A percentile compares a stretch with the other conserved stretches of the same genome.
Conservation (phyloP, 2,329 filamentous ascomycete species). For the Aureobasidium lini region DNA sequence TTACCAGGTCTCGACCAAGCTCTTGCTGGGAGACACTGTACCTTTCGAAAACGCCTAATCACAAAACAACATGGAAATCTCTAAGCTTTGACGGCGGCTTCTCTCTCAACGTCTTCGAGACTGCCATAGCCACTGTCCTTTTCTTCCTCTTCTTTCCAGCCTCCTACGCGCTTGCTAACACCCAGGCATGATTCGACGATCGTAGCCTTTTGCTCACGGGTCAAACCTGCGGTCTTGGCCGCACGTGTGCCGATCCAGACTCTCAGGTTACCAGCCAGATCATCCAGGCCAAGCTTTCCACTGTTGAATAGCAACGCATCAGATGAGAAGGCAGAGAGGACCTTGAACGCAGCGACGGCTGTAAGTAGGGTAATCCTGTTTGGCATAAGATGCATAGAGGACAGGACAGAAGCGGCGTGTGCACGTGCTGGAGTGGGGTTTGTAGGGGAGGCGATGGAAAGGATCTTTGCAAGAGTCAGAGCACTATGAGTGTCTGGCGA, state of each 20-base stretch:
- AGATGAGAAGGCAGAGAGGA: constrained; percentile 32
- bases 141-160: constrained; percentile 24
- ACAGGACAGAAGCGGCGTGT: constrained; percentile 33
- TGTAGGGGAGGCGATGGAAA: constrained; percentile 33
- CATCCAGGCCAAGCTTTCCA: constrained; percentile 34
- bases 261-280: constrained; percentile 36
- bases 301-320: constrained; percentile 27
- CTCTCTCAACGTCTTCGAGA: constrained; percentile 8
- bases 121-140: constrained; percentile 27
- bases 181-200: constrained; percentile 36
- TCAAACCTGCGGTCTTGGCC: constrained; percentile 34
- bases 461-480: constrained; percentile 53
- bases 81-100: neutral
- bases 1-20: neutral
- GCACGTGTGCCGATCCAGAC: constrained; percentile 41
- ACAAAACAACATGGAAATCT: neutral
- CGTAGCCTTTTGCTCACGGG: constrained; percentile 29
- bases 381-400: constrained; percentile 33
- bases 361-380: constrained; percentile 37
- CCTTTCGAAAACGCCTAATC: neutral
- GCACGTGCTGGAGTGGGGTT: constrained; percentile 26
- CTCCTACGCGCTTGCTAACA: constrained; percentile 38
- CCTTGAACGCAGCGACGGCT: constrained; percentile 37
- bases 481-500: constrained; percentile 51
- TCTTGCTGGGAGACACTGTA: neutral